These are phyloP conservation scores for Stramenopiles sp. DNA, from an alignment of 352 stramenopile species.

Conservation along the genomic window DNA sequence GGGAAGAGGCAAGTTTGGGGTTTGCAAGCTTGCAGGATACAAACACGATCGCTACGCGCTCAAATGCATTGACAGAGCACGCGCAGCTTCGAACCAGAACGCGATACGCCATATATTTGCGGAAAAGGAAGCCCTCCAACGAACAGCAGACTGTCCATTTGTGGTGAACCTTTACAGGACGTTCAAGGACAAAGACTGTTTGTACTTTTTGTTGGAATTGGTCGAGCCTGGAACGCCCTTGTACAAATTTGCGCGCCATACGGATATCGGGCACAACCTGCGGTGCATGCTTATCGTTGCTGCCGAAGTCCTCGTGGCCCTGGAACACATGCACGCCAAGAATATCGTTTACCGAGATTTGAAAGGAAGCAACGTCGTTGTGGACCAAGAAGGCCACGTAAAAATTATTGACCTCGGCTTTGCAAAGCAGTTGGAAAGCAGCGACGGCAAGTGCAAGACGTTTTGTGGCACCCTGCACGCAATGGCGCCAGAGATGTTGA, in stretches of 20 bases:
- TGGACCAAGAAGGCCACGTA: slow-evolving; percentile 8
- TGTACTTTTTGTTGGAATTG: slow-evolving; percentile 30
- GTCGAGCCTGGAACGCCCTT: slow-evolving; percentile 15
- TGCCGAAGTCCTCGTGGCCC: slow-evolving; percentile 76
- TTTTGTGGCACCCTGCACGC: background rate
- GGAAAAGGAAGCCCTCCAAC: background rate
- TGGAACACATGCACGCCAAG: slow-evolving; percentile 80
- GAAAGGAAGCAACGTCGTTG: slow-evolving; percentile 30
- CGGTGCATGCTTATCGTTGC: background rate
- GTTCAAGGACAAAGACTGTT: slow-evolving; percentile 26
- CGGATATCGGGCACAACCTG: background rate
- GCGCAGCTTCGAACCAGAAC: background rate
- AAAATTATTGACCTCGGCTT: background rate
- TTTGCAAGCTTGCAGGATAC: no score
- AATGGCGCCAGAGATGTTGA: slow-evolving; percentile 1
- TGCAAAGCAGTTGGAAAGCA: background rate
- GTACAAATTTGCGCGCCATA: background rate
- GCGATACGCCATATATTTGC: slow-evolving; percentile 5
- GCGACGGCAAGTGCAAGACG: background rate
- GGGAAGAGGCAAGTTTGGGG: no score
- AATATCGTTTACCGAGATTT: slow-evolving; percentile 90
- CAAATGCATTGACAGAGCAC: slow-evolving; percentile 1
- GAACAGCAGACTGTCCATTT: slow-evolving; percentile 17
- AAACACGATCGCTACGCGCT: no score
- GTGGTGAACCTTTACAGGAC: slow-evolving; percentile 26